Percentiles rank a stretch among this genome's conserved stretches.
phyloP scores from a whole-genome alignment of 2,329 filamentous ascomycete species.

The Alternaria rosae region DNA sequence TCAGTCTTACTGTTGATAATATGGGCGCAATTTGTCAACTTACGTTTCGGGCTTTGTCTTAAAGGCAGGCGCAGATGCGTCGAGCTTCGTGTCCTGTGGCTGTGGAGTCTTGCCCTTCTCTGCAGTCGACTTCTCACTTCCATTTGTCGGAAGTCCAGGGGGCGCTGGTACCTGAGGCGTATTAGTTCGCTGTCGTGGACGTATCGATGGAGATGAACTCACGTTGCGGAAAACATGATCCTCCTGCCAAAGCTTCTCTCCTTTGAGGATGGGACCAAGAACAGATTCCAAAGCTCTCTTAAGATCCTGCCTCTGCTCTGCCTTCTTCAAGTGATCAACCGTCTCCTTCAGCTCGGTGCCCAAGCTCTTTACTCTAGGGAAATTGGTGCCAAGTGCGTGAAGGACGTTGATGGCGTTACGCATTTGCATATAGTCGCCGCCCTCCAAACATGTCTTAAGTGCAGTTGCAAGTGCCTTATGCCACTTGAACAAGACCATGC shows the following conservation, averaged over 20 bases:
- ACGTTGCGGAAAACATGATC: conserved; percentile 77
- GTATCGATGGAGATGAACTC: conserved; percentile 40
- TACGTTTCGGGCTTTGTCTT: conserved; percentile 58
- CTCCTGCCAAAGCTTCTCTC: conserved; percentile 73
- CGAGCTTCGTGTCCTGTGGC: conserved; percentile 54
- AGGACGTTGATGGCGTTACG: conserved; percentile 92
- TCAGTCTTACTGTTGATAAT: conserved; percentile 13
- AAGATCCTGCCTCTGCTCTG: conserved; percentile 72
- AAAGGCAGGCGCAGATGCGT: conserved; percentile 69
- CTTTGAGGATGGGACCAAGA: conserved; percentile 72
- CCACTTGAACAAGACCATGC: conserved; percentile 86
- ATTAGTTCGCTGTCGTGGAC: conserved; percentile 16
- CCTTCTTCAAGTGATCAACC: conserved; percentile 67
- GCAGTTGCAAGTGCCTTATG: conserved; percentile 82
- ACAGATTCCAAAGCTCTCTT: conserved; percentile 76
- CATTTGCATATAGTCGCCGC: conserved; percentile 96
- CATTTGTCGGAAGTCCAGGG: conserved; percentile 37
- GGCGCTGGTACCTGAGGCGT: conserved; percentile 29
- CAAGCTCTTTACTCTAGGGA: conserved; percentile 91
- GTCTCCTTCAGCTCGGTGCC: conserved; percentile 71
- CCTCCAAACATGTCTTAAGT: conserved; percentile 80
- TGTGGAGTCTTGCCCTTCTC: conserved; percentile 52
- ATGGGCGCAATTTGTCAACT: conserved; percentile 17
- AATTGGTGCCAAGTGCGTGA: conserved; percentile 79
- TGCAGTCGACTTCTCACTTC: conserved; percentile 35